A percentile compares a stretch with the other conserved stretches of the same genome.
Evolutionary conservation across 371 early-diverging fungal species (phyloP).

Genomic region (Catenaria anguillulae): DNA sequence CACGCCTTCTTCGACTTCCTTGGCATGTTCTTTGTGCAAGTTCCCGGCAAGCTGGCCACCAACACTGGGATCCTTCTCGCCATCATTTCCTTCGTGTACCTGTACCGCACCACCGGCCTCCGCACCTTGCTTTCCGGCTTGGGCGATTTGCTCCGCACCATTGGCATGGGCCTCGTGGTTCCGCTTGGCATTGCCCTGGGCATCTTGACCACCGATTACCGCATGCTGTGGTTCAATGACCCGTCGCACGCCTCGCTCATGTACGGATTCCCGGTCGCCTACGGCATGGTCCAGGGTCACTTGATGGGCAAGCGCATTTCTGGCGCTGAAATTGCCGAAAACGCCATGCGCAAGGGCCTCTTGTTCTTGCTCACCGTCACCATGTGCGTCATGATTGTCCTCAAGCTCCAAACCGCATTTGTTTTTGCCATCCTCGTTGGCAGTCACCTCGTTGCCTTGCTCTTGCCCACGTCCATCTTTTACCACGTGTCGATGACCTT

Average conservation of each 20-base stretch:
- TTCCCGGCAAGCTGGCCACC: conserved; percentile 16
- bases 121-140: conserved; percentile 27
- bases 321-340: conserved; percentile 9
- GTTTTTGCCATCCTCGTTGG: conserved; percentile 26
- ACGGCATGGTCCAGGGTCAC: conserved; percentile 26
- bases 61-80: conserved; percentile 1
- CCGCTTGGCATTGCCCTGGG: conserved; percentile 14
- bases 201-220: conserved; percentile 18
- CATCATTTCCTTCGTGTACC: conserved; percentile 9
- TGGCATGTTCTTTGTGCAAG: conserved; percentile 25
- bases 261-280: conserved; percentile 33
- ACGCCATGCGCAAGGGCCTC: conserved; percentile 19
- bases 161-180: conserved; percentile 27
- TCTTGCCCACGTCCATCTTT: conserved; percentile 8
- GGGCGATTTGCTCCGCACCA: conserved; percentile 24
- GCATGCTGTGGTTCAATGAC: conserved; percentile 49
- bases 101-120: conserved; percentile 13
- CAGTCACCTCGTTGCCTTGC: conserved; percentile 16
- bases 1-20: conserved; percentile 50
- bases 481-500: conserved; percentile 28
- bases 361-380: conserved; percentile 20
- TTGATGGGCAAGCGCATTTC: conserved; percentile 14
- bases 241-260: conserved; percentile 42
- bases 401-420: conserved; percentile 35
- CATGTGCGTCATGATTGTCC: conserved; percentile 24